Base-by-base conservation (phyloP, 2,329 filamentous ascomycete species). In the Neofusicoccum umdonicola region DNA sequence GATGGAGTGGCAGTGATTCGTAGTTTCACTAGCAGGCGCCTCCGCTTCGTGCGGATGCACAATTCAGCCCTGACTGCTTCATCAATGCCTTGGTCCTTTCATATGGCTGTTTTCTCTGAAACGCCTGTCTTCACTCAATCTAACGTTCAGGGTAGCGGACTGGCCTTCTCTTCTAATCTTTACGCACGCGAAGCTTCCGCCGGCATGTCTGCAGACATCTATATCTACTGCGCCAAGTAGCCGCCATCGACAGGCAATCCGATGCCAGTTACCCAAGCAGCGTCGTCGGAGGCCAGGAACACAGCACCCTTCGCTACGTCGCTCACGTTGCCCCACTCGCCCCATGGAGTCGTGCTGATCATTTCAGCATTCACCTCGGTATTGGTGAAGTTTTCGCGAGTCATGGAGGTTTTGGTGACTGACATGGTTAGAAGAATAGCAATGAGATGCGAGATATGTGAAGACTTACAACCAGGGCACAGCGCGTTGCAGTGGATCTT, bases 241-340 rank as follows among this genome's bases (percentile, higher is more conserved):
- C 79, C 80, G n/a, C 80, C 79, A 72, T 82, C 79, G 4, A 81
- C 74, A 5, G 77, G 71, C 56, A 81, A 65, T 12, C 70, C 69
- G 8, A 77, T 71, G 2, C 80, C 79, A 27, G 79, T 81, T 4
- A 81, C 70, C 74, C 76, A 82, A 17, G 69, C 70, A 0, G 78
- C 79, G 69, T 82, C 80, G n/a, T 80, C 78, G 56, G 78, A 79
- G 1, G 78, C 78, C 34, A 82, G 66, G 67, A 79, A 78, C 4
- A 82, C 76, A 0, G 78, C 80, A 13, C 74, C 74, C 27, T 72
- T 64, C 4, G 71, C 72, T 34, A 70, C 68, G 57, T 74, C 70
- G 8, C 66, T 64, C 8, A 69, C 64, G 15, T 68, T 62, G 5
- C 71, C 69, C 57, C 70, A 70, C 4, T 68, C 66, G 3, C 77